Base-by-base conservation (phyloP, 371 early-diverging fungal genomes). In the Circinella umbellata region DNA sequence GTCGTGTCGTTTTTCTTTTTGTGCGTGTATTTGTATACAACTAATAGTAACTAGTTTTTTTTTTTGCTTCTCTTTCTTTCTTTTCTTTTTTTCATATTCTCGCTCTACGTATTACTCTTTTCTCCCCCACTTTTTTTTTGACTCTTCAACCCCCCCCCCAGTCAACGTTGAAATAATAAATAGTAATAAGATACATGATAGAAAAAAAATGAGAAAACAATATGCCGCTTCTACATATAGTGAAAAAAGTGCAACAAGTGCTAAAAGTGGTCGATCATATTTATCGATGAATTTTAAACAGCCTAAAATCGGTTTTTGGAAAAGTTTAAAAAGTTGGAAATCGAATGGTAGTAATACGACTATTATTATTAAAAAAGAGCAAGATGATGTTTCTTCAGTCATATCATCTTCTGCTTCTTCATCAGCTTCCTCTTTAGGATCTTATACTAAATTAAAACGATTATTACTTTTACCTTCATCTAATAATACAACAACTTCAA, bases 141-240 rank as follows among this genome's bases (percentile, higher is more conserved):
- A 8, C 51, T n/a, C 15, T n/a, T 51, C n/a, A 13, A 8, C 51
- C 3, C 51, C 6, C 15, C n/a, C 51, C 51, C 51, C 51, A 14
- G 27, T 27, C 27, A 27, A 27, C 27, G 27, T 27, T 27, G 27
- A 27, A 27, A 27, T 27, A 27, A 27, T 27, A 27, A 27, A 27
- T 27, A 27, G 27, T 27, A 27, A 27, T 27, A 27, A 27, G 2
- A 27, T 27, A 27, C 27, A 27, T 27, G 2, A 42, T 11, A 42
- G 42, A 42, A 39, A 15, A 27, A 61, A 38, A 35, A 76, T 79
- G 78, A 68, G 55, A 39, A 70, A 70, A 69, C 66, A 69, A 49
- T 81, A 83, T 72, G 77, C 84, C 20, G 69, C 81, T 0, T 83
- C 84, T 0, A 70, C 81, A 37, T 78, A 78, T 42, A 83, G 84